Base-by-base conservation (phyloP, 495 filamentous ascomycete genomes). In the Aspergillus conjunctus region DNA sequence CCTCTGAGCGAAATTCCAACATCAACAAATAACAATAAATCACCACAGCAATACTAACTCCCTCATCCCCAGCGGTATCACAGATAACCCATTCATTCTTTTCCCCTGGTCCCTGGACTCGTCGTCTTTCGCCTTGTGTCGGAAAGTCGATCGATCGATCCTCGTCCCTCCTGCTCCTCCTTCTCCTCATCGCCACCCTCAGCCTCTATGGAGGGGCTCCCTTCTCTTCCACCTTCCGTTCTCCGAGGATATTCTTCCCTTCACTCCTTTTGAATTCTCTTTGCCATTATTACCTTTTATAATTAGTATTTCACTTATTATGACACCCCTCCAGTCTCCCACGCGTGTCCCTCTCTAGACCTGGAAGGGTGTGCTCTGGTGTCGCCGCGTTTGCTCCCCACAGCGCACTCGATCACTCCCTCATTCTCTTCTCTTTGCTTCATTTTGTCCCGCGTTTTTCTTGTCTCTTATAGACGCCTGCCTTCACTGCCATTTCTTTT, bases 201-300 rank as follows among this genome's bases (percentile, higher is more conserved):
- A 39, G 44, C 56, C 60, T 55, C 55, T 46, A 68, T 68, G 66
- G 66, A 68, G 66, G 66, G 66, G 54, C 46, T 56, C 61, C 60
- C 60, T 54, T 53, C 52, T 43, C 56, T 63, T 54, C 45, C 55
- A 54, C 60, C 53, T 56, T 63, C 39, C 30, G 56, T 61, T 57
- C 53, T 50, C 64, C 66, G 58, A 65, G 59, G 58, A 34, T 18
- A 48, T 22, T 53, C 18, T 18, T 51, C 48, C 60, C 21, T 58
- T 62, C 62, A 53, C 58, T 65, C 50, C 32, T 59, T 21, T 45
- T 49, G 33, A 53, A 18, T 43, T 53, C 46, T 65, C 51, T 55
- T 58, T 33, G 32, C 54, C 39, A 43, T 17, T 7, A 37, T 32
- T 55, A 61, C 48, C 41, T 26, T 17, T 14, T 39, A 34, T 60